phyloP scores from a whole-genome alignment of 495 filamentous ascomycete species.

The Penicillium atrosanguineum region DNA sequence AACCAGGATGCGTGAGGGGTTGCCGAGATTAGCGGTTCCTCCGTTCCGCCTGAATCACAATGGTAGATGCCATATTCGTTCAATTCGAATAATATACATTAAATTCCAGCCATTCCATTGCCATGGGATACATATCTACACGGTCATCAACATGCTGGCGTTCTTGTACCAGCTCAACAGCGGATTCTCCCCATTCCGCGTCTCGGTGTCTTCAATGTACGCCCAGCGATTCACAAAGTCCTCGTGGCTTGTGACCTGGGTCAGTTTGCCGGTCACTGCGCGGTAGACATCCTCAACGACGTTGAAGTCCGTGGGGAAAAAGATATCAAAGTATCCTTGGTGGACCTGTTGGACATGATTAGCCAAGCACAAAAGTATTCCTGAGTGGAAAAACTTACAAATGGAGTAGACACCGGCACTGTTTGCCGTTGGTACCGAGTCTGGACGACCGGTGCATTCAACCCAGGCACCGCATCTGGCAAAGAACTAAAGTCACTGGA shows the following conservation, averaged over 20 bases:
- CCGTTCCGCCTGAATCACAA: too few relatives aligned
- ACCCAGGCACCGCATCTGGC: slow-evolving; percentile 74
- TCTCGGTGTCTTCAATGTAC: slow-evolving; percentile 84
- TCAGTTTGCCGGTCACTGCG: slow-evolving; percentile 86
- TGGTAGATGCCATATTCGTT: not conserved
- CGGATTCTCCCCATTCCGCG: slow-evolving; percentile 87
- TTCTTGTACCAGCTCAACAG: slow-evolving; percentile 93
- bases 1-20: too few relatives aligned
- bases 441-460: slow-evolving; percentile 94
- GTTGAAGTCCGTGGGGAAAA: slow-evolving; percentile 94
- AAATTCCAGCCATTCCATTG: not conserved
- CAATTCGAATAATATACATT: not conserved
- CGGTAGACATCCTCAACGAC: slow-evolving; percentile 86
- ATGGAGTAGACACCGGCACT: slow-evolving; percentile 85
- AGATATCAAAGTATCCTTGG: slow-evolving; percentile 97
- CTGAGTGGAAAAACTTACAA: slow-evolving; percentile 55
- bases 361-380: slow-evolving; percentile 2
- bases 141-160: slow-evolving; percentile 81
- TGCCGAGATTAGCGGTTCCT: too few relatives aligned
- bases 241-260: slow-evolving; percentile 78
- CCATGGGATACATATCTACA: slow-evolving; percentile 43
- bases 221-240: slow-evolving; percentile 89
- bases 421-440: slow-evolving; percentile 83
- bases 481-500: slow-evolving; percentile 86
- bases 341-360: slow-evolving; percentile 62